Percentiles rank a stretch among this genome's conserved stretches.
These are phyloP conservation scores for Austropuccinia psidii DNA, from an alignment of 1,284 basidiomycete genomes.

Conservation along the genomic window DNA sequence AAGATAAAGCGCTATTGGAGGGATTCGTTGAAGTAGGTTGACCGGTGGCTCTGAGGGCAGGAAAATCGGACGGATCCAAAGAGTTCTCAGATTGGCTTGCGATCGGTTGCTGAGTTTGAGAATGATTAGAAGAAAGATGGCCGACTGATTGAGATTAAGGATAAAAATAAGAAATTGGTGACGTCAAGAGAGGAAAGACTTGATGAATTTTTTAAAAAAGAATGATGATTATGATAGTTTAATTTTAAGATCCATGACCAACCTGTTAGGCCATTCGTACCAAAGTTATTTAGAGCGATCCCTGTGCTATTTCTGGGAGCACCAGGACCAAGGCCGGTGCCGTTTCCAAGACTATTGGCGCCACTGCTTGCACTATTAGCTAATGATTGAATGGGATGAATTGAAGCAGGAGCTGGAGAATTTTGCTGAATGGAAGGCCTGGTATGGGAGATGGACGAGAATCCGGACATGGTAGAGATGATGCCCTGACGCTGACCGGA, in stretches of 20 bases:
- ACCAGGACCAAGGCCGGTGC: background rate
- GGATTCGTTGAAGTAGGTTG: conserved; percentile 26
- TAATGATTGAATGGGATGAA: conserved; percentile 24
- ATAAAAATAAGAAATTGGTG: too few species aligned
- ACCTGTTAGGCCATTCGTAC: conserved; percentile 28
- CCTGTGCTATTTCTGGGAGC: background rate
- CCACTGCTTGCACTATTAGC: background rate
- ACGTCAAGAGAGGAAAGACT: too few species aligned
- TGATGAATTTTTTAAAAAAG: background rate
- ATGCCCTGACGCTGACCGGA: conserved; percentile 35
- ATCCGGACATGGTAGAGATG: conserved; percentile 22
- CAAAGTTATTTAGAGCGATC: conserved; percentile 22
- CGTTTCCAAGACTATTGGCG: background rate
- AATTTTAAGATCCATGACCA: background rate
- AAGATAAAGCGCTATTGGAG: conserved; percentile 18
- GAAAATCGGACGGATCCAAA: conserved; percentile 37
- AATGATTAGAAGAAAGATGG: conserved; percentile 26
- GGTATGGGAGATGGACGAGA: conserved; percentile 26
- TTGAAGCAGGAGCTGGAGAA: conserved; percentile 32
- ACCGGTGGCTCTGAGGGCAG: conserved; percentile 20
- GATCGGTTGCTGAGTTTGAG: conserved; percentile 23
- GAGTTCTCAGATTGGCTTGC: conserved; percentile 25
- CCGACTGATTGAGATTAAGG: conserved; percentile 10
- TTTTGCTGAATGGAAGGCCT: conserved; percentile 14
- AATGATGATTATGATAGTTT: background rate